These are phyloP conservation scores for Acanthamoeba culbertsoni DNA, from an alignment of 208 protist genomes.

Conservation along the genomic window DNA sequence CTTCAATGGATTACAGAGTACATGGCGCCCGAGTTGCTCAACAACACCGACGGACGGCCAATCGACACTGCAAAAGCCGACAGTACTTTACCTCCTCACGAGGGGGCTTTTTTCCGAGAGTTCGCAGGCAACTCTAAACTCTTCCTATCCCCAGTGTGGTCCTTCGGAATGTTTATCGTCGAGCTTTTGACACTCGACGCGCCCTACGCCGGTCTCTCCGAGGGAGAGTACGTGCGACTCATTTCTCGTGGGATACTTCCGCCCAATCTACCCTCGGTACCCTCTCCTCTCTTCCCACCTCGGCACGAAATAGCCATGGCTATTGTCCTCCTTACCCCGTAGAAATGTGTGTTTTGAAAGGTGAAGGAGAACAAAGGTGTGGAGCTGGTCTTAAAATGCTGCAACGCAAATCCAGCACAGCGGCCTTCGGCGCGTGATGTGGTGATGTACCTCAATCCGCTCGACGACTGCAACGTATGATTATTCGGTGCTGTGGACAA, in stretches of 20 bases:
- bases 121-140: neutral
- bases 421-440: neutral
- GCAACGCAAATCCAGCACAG: neutral
- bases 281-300: neutral
- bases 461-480: neutral
- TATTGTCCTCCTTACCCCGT: neutral
- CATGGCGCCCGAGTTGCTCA: constrained; percentile 11
- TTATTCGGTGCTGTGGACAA: neutral
- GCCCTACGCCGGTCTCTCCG: neutral
- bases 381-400: constrained; percentile 7
- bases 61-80: constrained; percentile 27
- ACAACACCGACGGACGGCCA: neutral
- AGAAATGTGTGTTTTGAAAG: neutral
- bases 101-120: neutral
- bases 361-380: neutral
- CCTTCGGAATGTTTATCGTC: constrained; percentile 55
- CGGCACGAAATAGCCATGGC: no score
- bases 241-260: neutral
- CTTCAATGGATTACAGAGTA: neutral
- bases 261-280: neutral
- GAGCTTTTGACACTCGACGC: constrained; percentile 2
- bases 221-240: neutral
- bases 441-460: neutral
- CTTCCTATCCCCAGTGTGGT: neutral
- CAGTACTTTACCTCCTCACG: neutral